Conservation (phyloP, 2,329 filamentous ascomycete species). For the Cryphonectria japonica region DNA sequence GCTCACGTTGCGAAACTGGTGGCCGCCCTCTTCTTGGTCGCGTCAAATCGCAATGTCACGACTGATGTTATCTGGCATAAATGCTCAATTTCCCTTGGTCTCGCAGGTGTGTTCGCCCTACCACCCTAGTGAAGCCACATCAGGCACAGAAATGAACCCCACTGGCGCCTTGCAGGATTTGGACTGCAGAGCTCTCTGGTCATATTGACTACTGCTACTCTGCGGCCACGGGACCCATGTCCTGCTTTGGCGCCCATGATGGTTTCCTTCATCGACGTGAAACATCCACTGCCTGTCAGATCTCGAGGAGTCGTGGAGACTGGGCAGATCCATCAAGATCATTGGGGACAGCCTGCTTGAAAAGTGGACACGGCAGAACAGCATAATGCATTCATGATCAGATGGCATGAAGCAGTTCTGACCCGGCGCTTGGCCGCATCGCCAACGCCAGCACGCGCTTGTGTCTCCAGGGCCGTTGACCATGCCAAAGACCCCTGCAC, state of each 20-base stretch:
- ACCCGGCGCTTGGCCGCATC: slow-evolving; percentile 22
- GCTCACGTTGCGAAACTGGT: not conserved
- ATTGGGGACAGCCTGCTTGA: not conserved
- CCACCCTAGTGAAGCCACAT: not conserved
- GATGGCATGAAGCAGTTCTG: not conserved
- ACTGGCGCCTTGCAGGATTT: not conserved
- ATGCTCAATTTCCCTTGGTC: slow-evolving; percentile 8
- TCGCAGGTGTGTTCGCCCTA: not conserved
- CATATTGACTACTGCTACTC: not conserved
- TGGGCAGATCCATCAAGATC: not conserved
- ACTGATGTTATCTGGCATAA: not conserved
- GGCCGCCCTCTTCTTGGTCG: not conserved
- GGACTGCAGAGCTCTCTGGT: not conserved
- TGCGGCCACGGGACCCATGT: slow-evolving; percentile 2
- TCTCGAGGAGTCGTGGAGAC: not conserved
- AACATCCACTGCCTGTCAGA: slow-evolving; percentile 5
- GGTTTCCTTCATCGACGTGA: not conserved
- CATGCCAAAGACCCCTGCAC: not conserved
- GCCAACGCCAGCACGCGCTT: slow-evolving; percentile 18
- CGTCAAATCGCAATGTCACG: not conserved
- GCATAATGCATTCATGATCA: not conserved
- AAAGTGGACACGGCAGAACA: not conserved
- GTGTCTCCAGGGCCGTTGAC: not conserved
- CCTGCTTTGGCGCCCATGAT: slow-evolving; percentile 1
- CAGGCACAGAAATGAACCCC: not conserved